Conservation (phyloP, 176 grass and related monocot genomes). For the Oryza nivara region DNA sequence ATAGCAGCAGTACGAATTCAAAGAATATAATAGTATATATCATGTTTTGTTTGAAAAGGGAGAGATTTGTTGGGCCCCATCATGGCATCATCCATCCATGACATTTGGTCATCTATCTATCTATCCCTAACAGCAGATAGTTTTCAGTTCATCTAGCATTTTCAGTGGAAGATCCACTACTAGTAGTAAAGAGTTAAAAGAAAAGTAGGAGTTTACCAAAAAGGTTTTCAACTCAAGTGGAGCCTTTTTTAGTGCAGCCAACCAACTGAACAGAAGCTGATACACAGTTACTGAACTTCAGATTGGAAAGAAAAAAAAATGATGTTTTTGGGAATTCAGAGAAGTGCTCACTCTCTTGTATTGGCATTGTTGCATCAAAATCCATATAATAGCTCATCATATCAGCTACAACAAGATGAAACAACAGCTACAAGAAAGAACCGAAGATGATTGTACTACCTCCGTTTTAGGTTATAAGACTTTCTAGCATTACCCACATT, state of each 20-base stretch:
- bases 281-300: neutral
- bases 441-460: neutral
- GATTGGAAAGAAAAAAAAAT: neutral
- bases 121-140: conserved; percentile 1
- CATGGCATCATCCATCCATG: conserved; percentile 4
- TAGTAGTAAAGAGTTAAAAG: neutral
- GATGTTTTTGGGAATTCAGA: neutral
- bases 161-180: neutral
- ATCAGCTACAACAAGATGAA: conserved; percentile 5
- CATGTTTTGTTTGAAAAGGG: conserved; percentile 3
- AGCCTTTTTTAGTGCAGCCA: conserved; percentile 1
- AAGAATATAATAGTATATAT: neutral
- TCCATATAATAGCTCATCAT: neutral
- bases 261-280: neutral
- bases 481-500: no score
- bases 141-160: neutral
- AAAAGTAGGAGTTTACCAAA: neutral
- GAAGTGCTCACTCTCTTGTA: conserved; percentile 24
- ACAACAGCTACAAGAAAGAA: conserved; percentile 26
- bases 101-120: neutral
- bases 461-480: no score
- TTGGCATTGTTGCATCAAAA: conserved; percentile 30
- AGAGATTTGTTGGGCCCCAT: neutral
- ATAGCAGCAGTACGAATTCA: conserved; percentile 13
- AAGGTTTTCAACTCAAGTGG: conserved; percentile 10